phyloP scores from a whole-genome alignment of 305 asterid genomes.

The Caryopteris hybrid region DNA sequence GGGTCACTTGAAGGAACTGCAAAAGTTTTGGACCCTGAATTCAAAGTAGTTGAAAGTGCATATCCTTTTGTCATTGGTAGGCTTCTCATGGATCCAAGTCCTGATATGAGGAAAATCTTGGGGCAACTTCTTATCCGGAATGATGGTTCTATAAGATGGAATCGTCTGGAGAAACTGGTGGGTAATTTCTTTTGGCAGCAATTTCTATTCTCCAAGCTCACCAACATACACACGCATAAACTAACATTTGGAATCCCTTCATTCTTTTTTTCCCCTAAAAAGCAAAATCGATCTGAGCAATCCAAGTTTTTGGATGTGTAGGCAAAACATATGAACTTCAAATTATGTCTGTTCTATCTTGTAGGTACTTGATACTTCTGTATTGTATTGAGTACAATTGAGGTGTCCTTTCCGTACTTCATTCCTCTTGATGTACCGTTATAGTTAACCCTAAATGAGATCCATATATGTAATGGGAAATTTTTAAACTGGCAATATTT shows the following conservation, averaged over 20 bases:
- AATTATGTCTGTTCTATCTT: too few relatives aligned
- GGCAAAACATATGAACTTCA: not conserved
- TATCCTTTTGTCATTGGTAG: constrained; percentile 95
- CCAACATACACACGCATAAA: not conserved
- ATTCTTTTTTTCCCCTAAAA: not conserved
- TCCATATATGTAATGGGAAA: too few relatives aligned
- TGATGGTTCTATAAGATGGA: constrained; percentile 95
- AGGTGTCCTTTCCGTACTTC: too few relatives aligned
- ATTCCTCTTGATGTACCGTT: too few relatives aligned
- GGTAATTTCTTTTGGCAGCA: constrained; percentile 17
- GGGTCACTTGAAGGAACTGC: constrained; percentile 99
- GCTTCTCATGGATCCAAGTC: constrained; percentile 83
- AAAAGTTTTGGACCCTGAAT: constrained; percentile 86
- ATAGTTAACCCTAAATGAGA: too few relatives aligned
- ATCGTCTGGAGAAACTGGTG: constrained; percentile 89
- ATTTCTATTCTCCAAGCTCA: not conserved
- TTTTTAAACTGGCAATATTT: too few relatives aligned
- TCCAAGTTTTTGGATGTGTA: not conserved
- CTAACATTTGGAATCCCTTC: not conserved
- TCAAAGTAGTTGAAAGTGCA: constrained; percentile 96
- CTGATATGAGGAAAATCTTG: constrained; percentile 95
- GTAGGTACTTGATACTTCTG: too few relatives aligned
- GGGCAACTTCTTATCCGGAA: constrained; percentile 86
- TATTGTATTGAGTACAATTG: too few relatives aligned
- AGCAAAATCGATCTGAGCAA: not conserved